These are phyloP conservation scores for Lasiosphaeriaceae sp. DNA, from an alignment of 495 filamentous ascomycete species.

Conservation along the genomic window DNA sequence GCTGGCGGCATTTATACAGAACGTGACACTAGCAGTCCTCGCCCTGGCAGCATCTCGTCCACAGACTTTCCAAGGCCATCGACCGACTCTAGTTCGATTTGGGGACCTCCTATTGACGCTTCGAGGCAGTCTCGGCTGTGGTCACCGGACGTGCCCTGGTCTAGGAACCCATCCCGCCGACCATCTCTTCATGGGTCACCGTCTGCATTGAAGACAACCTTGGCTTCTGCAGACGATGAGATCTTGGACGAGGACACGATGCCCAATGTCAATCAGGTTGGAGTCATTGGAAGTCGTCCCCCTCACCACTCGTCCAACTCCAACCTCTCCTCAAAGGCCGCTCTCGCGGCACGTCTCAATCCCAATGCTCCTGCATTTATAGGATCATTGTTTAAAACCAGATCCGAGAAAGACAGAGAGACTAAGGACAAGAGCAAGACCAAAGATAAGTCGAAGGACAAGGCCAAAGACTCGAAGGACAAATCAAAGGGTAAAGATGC, in stretches of 20 bases:
- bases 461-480: conserved; percentile 33
- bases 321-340: conserved; percentile 45
- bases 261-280: conserved; percentile 42
- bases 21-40: conserved; percentile 63
- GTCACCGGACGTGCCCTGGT: conserved; percentile 42
- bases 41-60: conserved; percentile 75
- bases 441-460: conserved; percentile 26
- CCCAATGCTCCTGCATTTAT: conserved; percentile 52
- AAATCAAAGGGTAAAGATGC: conserved; percentile 16
- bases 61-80: conserved; percentile 78
- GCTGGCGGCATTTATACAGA: conserved; percentile 65
- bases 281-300: conserved; percentile 48
- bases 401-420: conserved; percentile 33
- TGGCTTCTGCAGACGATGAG: conserved; percentile 48
- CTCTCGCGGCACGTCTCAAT: conserved; percentile 34
- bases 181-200: conserved; percentile 48
- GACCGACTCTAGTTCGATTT: conserved; percentile 62
- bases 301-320: conserved; percentile 39
- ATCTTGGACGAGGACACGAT: conserved; percentile 45
- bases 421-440: conserved; percentile 28
- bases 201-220: conserved; percentile 44
- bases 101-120: conserved; percentile 33
- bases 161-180: conserved; percentile 41
- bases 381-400: conserved; percentile 41
- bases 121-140: conserved; percentile 38